phyloP scores from a whole-genome alignment of 306 rosid genomes.

The Ormosia semicastrata region DNA sequence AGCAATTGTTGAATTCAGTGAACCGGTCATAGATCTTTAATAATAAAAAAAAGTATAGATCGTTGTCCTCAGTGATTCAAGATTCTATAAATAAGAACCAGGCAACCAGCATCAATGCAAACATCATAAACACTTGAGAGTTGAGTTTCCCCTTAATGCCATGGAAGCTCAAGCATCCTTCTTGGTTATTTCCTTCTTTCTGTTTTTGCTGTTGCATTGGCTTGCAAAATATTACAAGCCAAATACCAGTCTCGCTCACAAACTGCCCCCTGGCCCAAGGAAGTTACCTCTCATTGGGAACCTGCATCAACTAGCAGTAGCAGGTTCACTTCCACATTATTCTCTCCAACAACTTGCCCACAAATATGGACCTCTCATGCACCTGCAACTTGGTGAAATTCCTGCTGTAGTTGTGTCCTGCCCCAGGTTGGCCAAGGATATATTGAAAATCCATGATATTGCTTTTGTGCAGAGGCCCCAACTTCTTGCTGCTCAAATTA shows the following conservation, averaged over 20 bases:
- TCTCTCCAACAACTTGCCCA: background rate
- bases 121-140: background rate
- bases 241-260: background rate
- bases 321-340: slow-evolving; percentile 19
- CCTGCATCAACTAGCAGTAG: slow-evolving; percentile 22
- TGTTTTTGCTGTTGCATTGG: background rate
- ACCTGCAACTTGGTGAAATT: slow-evolving; percentile 22
- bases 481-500: background rate
- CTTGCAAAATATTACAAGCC: slow-evolving; percentile 9
- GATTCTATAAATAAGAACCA: background rate
- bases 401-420: background rate
- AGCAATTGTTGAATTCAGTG: no score
- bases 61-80: no score
- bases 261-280: slow-evolving; percentile 11
- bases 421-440: slow-evolving; percentile 11
- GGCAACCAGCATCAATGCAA: background rate
- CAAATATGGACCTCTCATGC: background rate
- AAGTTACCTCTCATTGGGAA: slow-evolving; percentile 32
- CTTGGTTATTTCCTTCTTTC: background rate
- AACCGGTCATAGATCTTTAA: no score
- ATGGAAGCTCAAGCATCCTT: background rate
- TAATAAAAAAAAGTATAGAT: no score
- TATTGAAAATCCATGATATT: slow-evolving; percentile 13
- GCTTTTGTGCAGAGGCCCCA: slow-evolving; percentile 11
- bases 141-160: background rate